Conservation (phyloP, 2,329 filamentous ascomycete species). For the Apiospora kogelbergensis region DNA sequence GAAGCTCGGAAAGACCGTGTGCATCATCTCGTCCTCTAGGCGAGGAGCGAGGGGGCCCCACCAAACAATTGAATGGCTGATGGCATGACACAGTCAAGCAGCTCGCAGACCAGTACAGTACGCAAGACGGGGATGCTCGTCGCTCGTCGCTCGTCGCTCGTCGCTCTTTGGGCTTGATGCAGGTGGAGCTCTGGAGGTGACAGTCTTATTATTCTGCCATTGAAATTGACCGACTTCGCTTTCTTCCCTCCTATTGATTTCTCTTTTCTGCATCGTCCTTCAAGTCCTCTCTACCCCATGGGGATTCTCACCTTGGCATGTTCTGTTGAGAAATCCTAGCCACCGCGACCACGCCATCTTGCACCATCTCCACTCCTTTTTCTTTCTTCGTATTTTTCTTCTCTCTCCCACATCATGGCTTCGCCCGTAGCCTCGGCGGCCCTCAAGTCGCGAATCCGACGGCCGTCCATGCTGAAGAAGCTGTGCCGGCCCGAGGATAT, state of each 20-base stretch:
- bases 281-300: background rate
- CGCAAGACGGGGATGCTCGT: background rate
- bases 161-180: background rate
- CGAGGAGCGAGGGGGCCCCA: background rate
- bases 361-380: background rate
- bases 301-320: background rate
- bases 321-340: background rate
- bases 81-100: slow-evolving; percentile 1
- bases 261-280: background rate
- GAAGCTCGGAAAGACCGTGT: background rate
- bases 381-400: background rate
- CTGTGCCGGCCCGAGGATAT: slow-evolving; percentile 77
- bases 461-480: slow-evolving; percentile 78
- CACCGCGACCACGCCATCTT: background rate
- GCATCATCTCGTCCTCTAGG: background rate
- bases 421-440: slow-evolving; percentile 65
- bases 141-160: background rate
- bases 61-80: background rate
- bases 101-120: background rate
- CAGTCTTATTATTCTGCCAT: background rate
- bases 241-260: background rate
- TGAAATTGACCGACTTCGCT: background rate
- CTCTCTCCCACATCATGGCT: slow-evolving; percentile 38
- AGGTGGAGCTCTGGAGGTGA: background rate
- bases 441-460: slow-evolving; percentile 72